These are phyloP conservation scores for Zalaria sp. DNA, from an alignment of 2,329 filamentous ascomycete species.

Conservation along the genomic window DNA sequence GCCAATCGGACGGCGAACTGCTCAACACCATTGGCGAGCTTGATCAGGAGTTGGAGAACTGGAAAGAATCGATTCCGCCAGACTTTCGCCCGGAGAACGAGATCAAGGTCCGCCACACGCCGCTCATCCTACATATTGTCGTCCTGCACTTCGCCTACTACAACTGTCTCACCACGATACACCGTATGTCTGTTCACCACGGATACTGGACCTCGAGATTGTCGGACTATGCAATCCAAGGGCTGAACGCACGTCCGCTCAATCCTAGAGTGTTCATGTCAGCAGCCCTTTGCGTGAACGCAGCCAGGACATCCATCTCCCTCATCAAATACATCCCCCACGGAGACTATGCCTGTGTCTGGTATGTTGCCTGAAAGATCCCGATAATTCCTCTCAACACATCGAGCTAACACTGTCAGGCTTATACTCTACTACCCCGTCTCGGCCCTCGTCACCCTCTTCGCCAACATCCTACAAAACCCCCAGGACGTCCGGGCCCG, in stretches of 20 bases:
- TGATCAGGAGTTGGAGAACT: slow-evolving; percentile 69
- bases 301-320: slow-evolving; percentile 83
- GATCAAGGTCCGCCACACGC: slow-evolving; percentile 83
- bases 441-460: slow-evolving; percentile 83
- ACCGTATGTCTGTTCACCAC: slow-evolving; percentile 95
- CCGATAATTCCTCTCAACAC: too few relatives aligned
- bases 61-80: slow-evolving; percentile 90
- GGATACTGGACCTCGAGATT: slow-evolving; percentile 95
- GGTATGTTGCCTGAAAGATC: slow-evolving; percentile 43
- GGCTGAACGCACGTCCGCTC: slow-evolving; percentile 74
- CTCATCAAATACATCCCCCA: slow-evolving; percentile 92
- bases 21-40: slow-evolving; percentile 93
- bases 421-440: slow-evolving; percentile 94
- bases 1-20: slow-evolving; percentile 82
- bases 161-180: slow-evolving; percentile 93
- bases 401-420: slow-evolving; percentile 27
- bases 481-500: slow-evolving; percentile 78
- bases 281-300: slow-evolving; percentile 80
- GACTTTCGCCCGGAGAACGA: slow-evolving; percentile 97
- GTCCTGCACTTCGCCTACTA: slow-evolving; percentile 95
- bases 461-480: slow-evolving; percentile 93
- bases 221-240: slow-evolving; percentile 90
- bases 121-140: slow-evolving; percentile 85
- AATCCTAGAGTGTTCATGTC: slow-evolving; percentile 94
- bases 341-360: slow-evolving; percentile 87